phyloP scores from a whole-genome alignment of 2,329 filamentous ascomycete genomes.

The Alternaria arbusti region DNA sequence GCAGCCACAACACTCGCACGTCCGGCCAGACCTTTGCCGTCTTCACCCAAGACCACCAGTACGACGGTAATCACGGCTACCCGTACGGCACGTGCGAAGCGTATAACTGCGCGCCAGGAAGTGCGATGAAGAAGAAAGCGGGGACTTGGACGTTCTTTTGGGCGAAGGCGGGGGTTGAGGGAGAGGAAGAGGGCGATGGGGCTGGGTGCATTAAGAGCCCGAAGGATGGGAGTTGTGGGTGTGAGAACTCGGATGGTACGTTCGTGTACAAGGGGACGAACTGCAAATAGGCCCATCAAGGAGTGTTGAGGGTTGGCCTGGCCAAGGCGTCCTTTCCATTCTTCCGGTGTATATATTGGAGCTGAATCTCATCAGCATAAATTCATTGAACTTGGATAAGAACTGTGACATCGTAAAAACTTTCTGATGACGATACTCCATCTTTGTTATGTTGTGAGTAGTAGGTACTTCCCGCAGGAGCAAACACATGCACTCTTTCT shows the following conservation, averaged over 20 bases:
- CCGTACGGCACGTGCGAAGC: conserved; percentile 56
- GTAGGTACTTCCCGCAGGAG: no score
- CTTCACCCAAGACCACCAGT: conserved; percentile 55
- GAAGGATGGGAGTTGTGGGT: conserved; percentile 29
- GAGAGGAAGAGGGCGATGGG: conserved; percentile 26
- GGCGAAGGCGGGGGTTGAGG: conserved; percentile 24
- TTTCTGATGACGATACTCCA: no score
- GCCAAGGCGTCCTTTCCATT: neutral
- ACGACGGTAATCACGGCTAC: conserved; percentile 52
- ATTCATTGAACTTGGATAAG: no score
- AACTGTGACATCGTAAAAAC: no score
- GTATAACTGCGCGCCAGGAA: conserved; percentile 30
- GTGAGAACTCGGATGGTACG: conserved; percentile 32
- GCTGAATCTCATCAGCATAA: no score
- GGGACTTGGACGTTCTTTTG: conserved; percentile 36
- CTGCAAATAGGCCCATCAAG: neutral
- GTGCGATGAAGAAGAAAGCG: conserved; percentile 15
- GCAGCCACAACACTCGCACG: conserved; percentile 50
- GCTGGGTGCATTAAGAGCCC: conserved; percentile 39
- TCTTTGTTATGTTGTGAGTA: no score
- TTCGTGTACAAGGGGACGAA: conserved; percentile 25
- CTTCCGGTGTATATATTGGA: no score
- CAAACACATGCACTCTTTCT: no score
- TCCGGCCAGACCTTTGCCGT: conserved; percentile 50
- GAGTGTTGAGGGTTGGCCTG: neutral